Evolutionary conservation across 306 rosid genomes (phyloP).

Genomic region (Ammopiptanthus mongolicus): DNA sequence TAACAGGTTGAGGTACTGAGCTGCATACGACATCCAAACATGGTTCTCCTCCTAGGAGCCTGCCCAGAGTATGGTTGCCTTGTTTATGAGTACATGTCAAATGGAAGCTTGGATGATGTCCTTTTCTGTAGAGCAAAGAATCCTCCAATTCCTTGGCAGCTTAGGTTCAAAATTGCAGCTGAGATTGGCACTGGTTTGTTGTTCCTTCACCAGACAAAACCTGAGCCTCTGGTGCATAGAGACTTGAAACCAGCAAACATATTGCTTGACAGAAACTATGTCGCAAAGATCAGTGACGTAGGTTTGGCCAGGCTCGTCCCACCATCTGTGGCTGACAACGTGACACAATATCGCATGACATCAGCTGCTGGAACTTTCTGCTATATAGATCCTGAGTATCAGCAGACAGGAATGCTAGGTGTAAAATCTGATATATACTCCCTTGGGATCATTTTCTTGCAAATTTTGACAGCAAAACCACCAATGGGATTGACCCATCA

Average conservation of each 20-base stretch:
- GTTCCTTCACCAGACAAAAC: constrained; percentile 46
- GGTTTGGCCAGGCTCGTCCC: constrained; percentile 44
- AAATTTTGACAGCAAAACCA: constrained; percentile 34
- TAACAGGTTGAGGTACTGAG: constrained; percentile 40
- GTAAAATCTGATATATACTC: constrained; percentile 46
- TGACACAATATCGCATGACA: constrained; percentile 37
- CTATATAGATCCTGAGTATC: constrained; percentile 45
- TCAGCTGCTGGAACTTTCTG: constrained; percentile 42
- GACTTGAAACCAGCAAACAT: constrained; percentile 44
- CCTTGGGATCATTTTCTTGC: constrained; percentile 39
- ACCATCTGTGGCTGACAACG: constrained; percentile 23
- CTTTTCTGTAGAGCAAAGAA: constrained; percentile 25
- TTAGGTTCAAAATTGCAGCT: constrained; percentile 42
- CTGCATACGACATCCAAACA: constrained; percentile 45
- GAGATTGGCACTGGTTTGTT: constrained; percentile 36
- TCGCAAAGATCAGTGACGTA: constrained; percentile 38
- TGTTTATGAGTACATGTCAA: constrained; percentile 35
- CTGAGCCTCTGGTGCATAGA: constrained; percentile 43
- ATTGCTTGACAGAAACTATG: constrained; percentile 38
- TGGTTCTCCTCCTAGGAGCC: constrained; percentile 47
- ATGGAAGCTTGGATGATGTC: constrained; percentile 40
- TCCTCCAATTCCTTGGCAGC: constrained; percentile 37
- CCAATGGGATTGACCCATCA: constrained; percentile 45
- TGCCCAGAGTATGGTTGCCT: constrained; percentile 50
- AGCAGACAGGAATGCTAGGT: constrained; percentile 40